Conservation (phyloP, 1,284 basidiomycete species). For the Puccinia triticina region DNA sequence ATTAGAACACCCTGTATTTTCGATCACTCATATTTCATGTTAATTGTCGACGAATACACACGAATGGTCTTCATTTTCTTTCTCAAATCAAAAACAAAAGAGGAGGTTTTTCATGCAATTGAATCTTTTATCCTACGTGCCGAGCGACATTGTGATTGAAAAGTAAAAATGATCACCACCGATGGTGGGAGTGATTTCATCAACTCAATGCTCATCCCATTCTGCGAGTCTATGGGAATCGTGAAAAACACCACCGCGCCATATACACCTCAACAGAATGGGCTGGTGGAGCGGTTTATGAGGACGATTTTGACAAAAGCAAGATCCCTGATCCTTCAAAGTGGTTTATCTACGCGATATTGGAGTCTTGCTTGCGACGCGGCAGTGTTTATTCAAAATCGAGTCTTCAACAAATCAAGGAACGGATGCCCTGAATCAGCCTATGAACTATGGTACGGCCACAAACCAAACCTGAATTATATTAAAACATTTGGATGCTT, state of each 20-base stretch:
- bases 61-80: not conserved
- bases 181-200: conserved; percentile 9
- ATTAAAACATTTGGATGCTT: not conserved
- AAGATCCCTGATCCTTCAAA: not conserved
- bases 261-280: conserved; percentile 3
- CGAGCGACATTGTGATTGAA: not conserved
- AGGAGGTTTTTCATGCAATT: not conserved
- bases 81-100: not conserved
- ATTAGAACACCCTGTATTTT: not conserved
- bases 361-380: not conserved
- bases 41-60: not conserved
- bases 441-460: not conserved
- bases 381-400: not conserved
- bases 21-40: not conserved
- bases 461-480: not conserved
- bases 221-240: not conserved
- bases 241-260: not conserved
- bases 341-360: not conserved
- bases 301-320: not conserved
- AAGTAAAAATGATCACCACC: not conserved
- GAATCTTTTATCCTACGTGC: not conserved
- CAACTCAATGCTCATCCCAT: not conserved
- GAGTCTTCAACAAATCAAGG: not conserved
- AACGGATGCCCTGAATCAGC: not conserved
- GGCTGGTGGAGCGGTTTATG: not conserved